Percentiles rank a stretch among this genome's conserved stretches.
These are phyloP conservation scores for Naganishia sp. DNA, from an alignment of 1,284 basidiomycete genomes.

Conservation along the genomic window DNA sequence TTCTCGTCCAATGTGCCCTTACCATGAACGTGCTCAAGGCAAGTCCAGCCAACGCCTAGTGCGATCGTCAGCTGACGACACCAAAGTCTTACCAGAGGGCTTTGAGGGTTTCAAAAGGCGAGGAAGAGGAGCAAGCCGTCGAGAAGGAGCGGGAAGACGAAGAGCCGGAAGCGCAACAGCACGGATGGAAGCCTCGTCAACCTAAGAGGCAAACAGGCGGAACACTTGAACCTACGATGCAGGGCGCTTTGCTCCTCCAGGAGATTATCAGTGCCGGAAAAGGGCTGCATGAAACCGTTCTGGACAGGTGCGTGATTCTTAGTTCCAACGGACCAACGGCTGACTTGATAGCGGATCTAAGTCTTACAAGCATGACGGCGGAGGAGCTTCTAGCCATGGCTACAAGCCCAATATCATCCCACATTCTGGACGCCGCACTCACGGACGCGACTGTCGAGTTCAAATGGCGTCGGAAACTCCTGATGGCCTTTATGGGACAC, in stretches of 20 bases:
- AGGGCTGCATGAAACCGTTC: conserved; percentile 66
- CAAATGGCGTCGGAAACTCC: conserved; percentile 69
- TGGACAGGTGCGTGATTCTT: conserved; percentile 60
- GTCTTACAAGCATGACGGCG: conserved; percentile 63
- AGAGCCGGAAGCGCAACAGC: conserved; percentile 19
- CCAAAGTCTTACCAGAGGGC: conserved; percentile 54
- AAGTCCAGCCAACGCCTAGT: conserved; percentile 28
- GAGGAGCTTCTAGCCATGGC: conserved; percentile 68
- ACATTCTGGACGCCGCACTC: conserved; percentile 75
- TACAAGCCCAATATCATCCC: conserved; percentile 72
- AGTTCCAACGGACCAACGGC: not conserved
- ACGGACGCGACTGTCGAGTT: conserved; percentile 66
- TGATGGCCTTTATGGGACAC: conserved; percentile 71
- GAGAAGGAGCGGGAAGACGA: conserved; percentile 31
- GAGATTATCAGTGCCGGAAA: conserved; percentile 68
- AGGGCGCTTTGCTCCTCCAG: conserved; percentile 82
- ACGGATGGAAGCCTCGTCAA: conserved; percentile 45
- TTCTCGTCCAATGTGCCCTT: conserved; percentile 68
- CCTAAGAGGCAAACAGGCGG: conserved; percentile 45
- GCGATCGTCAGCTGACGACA: not conserved
- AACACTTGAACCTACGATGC: conserved; percentile 67
- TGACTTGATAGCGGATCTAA: conserved; percentile 43
- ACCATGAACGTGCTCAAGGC: conserved; percentile 64
- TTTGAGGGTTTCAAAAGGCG: conserved; percentile 34
- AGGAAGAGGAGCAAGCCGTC: conserved; percentile 23